phyloP scores from a whole-genome alignment of 225 moss, liverwort and hornwort genomes.

The Polytrichum formosum region DNA sequence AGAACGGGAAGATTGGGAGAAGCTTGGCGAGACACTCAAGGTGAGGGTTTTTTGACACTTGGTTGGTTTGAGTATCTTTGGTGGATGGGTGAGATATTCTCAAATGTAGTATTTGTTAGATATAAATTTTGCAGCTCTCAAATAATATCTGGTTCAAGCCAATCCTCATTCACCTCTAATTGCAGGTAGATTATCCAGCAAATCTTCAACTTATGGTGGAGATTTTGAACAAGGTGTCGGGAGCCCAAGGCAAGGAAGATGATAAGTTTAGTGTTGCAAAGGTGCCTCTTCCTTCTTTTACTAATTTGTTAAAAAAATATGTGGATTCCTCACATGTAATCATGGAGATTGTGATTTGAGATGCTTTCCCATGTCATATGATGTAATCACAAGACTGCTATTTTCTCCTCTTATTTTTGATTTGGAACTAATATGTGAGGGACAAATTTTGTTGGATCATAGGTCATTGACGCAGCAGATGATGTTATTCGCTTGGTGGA shows the following conservation, averaged over 20 bases:
- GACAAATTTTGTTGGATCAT: constrained; percentile 12
- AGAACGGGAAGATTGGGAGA: constrained; percentile 92
- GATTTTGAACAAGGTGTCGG: constrained; percentile 68
- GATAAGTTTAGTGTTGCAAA: constrained; percentile 51
- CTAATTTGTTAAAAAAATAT: background rate
- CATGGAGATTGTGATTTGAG: constrained; percentile 2
- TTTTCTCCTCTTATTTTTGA: background rate
- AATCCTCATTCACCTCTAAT: constrained; percentile 1
- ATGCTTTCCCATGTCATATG: background rate
- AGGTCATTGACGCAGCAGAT: constrained; percentile 88
- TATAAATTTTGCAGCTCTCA: no score
- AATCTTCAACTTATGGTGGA: constrained; percentile 83
- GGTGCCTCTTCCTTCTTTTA: constrained; percentile 21
- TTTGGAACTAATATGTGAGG: background rate
- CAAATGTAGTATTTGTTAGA: no score
- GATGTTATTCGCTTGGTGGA: constrained; percentile 77
- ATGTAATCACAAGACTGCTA: background rate
- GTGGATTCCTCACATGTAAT: background rate
- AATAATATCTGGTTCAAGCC: no score
- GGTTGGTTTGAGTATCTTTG: background rate
- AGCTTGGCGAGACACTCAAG: constrained; percentile 65
- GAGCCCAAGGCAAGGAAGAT: constrained; percentile 65
- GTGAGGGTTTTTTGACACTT: constrained; percentile 24
- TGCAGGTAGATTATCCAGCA: constrained; percentile 71
- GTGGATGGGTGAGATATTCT: no score